Base-by-base conservation (phyloP, 768 basidiomycete genomes). In the Omphalotus guepiniiformis region DNA sequence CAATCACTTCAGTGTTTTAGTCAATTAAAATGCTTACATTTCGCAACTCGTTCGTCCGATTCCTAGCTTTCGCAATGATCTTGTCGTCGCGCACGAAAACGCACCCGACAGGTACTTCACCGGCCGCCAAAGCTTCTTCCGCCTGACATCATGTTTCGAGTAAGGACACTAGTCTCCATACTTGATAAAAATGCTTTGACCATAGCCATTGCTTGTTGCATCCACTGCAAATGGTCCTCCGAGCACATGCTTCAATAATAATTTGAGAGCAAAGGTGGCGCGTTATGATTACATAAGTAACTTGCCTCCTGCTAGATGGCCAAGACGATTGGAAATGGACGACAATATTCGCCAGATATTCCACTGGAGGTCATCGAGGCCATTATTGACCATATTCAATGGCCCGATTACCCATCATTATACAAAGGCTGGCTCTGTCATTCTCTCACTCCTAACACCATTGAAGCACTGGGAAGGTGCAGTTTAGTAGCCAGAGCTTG, bases 31-130 rank as follows among this genome's bases (percentile, higher is more conserved):
- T 30, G 49, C 75, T 51, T 68, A 93, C 94, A 70, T 99, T 97
- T 38, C 85, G 74, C 37, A 95, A 80, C 63, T 97, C 85, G 61
- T 97, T 99, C 2, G 96, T 99, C 48, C 93, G 74, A 61, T 99
- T 99, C 39, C 96, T 72, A 1, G 93, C 95, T 56, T 74, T 74
- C 1, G 95, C 93, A 51, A 99, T 88, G 50, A 89, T 74, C 25
- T 57, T 60, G n/a, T 74, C 79, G 44, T 85, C 76, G 52, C 90
- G 78, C 7, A 98, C 89, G 56, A 98, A 96, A 6, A 99, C 80
- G 56, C 96, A 97, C 18, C 96, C 96, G 1, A 99, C 94, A 1
- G 96, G 96, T 4, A 98, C 96, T 67, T 99, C 96, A 19, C 79
- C 75, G 1, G 85, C 82, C 25, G 74, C 71, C 22, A 97, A 68